Evolutionary conservation across 139 green algal species (phyloP).

Genomic region (Chlorella sorokiniana): DNA sequence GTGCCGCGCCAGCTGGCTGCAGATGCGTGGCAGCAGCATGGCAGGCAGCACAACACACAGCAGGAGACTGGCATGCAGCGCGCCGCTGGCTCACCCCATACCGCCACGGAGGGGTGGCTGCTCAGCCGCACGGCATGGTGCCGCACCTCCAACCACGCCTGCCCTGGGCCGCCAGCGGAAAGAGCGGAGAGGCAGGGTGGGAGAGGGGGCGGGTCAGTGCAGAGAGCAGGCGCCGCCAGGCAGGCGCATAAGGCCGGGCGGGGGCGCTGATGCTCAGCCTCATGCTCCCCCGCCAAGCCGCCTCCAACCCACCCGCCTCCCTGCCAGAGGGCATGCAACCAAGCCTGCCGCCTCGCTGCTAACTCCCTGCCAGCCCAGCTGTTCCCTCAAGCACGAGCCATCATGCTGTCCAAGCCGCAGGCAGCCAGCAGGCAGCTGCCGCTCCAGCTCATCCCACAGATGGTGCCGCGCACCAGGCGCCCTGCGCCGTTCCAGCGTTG

Average conservation of each 20-base stretch:
- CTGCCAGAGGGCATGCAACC: not conserved
- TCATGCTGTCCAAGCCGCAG: too few species aligned
- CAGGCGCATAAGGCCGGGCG: too few species aligned
- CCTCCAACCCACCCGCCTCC: too few species aligned
- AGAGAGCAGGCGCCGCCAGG: too few species aligned
- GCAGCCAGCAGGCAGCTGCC: too few species aligned
- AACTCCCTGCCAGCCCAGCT: too few species aligned
- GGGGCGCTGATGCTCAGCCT: too few species aligned
- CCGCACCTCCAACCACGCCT: conserved; percentile 50
- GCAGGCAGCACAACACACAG: too few species aligned
- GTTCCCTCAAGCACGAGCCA: not conserved
- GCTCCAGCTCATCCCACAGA: not conserved
- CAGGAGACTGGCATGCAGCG: too few species aligned
- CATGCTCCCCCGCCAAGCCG: too few species aligned
- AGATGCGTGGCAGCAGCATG: not conserved
- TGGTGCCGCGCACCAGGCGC: not conserved
- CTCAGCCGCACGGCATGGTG: conserved; percentile 64
- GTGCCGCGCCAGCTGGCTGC: too few species aligned
- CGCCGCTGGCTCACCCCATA: conserved; percentile 77
- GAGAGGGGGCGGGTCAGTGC: not conserved
- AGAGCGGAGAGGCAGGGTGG: not conserved
- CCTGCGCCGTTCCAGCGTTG: not conserved
- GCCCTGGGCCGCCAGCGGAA: not conserved
- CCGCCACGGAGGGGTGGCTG: conserved; percentile 64
- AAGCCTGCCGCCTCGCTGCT: not conserved